Base-by-base conservation (phyloP, 2,329 filamentous ascomycete species). In the Tolypocladium sp. region DNA sequence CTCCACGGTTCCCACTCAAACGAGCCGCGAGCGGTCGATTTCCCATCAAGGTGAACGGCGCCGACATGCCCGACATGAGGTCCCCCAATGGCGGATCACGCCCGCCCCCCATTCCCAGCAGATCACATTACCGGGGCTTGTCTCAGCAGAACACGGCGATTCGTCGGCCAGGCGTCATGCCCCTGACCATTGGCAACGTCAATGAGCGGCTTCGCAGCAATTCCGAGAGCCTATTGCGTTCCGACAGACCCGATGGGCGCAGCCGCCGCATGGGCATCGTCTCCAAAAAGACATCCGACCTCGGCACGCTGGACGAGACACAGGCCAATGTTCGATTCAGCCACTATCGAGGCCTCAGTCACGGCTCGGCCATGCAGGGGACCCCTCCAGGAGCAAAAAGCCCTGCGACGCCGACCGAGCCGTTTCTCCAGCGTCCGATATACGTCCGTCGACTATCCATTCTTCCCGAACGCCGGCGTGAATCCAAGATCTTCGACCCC, bases 81-180 rank as follows among this genome's bases (percentile, higher is more conserved):
- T 93, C 89, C 4, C 90, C 89, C 17, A 85, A 81, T 42, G 74
- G 83, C 13, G 77, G 79, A 25, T 57, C 65, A 9, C 83, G 88
- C 40, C 81, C 89, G 35, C 91, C 92, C 3, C 89, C 90, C 0
- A 90, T 96, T 61, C 91, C 91, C 0, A 83, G 84, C 5, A 68
- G 74, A 49, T 94, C 91, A 3, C 92, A 96, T 70, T 91, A 90
- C 65, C 86, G 92, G 37, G 86, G 86, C 1, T 76, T 88, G 4
- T 91, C 88, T 3, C 86, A 89, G 64, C 86, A 90, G 63, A 89
- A 81, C 64, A 76, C 81, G 2, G 76, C 82, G 7, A 77, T 85
- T 53, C 84, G 90, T 59, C 81, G 88, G 59, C 90, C 91, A 1
- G 85, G 86, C 2, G 82, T 91, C n/a, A 85, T 90, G 73, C 90